Conservation (phyloP, 768 basidiomycete species). For the Termitomyces sp. region DNA sequence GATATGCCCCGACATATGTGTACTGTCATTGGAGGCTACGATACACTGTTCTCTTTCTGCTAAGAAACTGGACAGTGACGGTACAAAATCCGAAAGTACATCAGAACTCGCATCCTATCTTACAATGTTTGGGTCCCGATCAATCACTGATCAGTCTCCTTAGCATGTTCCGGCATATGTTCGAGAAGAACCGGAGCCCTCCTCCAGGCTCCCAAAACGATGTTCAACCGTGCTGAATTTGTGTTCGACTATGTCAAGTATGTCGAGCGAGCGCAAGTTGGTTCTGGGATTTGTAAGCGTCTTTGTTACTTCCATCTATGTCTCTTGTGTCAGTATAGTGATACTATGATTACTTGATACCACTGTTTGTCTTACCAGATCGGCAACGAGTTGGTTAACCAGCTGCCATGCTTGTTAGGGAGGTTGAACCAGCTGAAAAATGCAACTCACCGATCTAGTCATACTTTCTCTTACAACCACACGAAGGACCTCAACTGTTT, state of each 20-base stretch:
- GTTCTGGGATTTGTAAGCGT: conserved; percentile 44
- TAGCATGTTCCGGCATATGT: conserved; percentile 66
- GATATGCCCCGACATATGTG: no score
- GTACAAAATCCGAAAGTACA: no score
- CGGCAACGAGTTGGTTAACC: no score
- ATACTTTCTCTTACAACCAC: conserved; percentile 63
- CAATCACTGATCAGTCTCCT: conserved; percentile 33
- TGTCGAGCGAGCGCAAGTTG: conserved; percentile 46
- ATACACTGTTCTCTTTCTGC: no score
- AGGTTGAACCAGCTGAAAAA: conserved; percentile 38
- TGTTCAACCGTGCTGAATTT: conserved; percentile 31
- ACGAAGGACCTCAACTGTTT: no score
- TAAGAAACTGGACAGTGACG: no score
- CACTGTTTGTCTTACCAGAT: conserved; percentile 47
- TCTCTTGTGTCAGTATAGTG: not conserved
- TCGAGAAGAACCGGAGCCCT: conserved; percentile 50
- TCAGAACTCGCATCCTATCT: no score
- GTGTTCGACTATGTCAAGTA: conserved; percentile 27
- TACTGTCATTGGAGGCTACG: no score
- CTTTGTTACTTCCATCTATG: conserved; percentile 63
- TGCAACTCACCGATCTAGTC: conserved; percentile 39
- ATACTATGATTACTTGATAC: not conserved
- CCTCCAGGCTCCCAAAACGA: conserved; percentile 38
- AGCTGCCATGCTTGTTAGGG: conserved; percentile 55
- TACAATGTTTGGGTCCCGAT: no score